Evolutionary conservation across 768 basidiomycete species (phyloP).

Genomic region (Termitomyces sp.): DNA sequence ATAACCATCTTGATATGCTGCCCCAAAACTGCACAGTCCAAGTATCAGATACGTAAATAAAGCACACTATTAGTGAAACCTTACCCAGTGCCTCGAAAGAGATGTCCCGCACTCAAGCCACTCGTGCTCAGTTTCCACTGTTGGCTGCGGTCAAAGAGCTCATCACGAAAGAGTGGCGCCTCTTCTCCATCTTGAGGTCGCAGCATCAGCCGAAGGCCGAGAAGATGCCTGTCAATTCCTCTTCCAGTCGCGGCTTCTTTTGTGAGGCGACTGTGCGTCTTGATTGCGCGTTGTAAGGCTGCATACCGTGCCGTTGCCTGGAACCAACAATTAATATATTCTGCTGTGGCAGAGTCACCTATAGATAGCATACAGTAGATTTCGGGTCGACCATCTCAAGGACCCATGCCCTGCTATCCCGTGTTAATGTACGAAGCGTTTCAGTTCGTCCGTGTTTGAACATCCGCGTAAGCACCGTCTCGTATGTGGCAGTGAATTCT

Average conservation of each 20-base stretch:
- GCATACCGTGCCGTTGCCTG: slow-evolving; percentile 35
- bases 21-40: slow-evolving; percentile 61
- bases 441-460: slow-evolving; percentile 90
- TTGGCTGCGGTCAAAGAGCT: slow-evolving; percentile 68
- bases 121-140: slow-evolving; percentile 91
- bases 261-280: slow-evolving; percentile 67
- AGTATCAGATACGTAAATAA: background rate
- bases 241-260: slow-evolving; percentile 77
- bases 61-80: slow-evolving; percentile 12
- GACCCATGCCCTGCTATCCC: slow-evolving; percentile 75
- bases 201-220: slow-evolving; percentile 73
- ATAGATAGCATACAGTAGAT: slow-evolving; percentile 37
- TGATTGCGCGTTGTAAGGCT: slow-evolving; percentile 65
- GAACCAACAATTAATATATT: background rate
- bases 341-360: background rate
- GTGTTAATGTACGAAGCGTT: slow-evolving; percentile 74
- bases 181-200: slow-evolving; percentile 49
- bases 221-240: slow-evolving; percentile 89
- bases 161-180: slow-evolving; percentile 71
- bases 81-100: slow-evolving; percentile 87
- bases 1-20: slow-evolving; percentile 82
- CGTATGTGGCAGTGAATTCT: slow-evolving; percentile 84
- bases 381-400: slow-evolving; percentile 63
- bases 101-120: slow-evolving; percentile 79
- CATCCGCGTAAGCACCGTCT: slow-evolving; percentile 85